Conservation (phyloP, 352 stramenopile species). For the Phytophthora sp. region DNA sequence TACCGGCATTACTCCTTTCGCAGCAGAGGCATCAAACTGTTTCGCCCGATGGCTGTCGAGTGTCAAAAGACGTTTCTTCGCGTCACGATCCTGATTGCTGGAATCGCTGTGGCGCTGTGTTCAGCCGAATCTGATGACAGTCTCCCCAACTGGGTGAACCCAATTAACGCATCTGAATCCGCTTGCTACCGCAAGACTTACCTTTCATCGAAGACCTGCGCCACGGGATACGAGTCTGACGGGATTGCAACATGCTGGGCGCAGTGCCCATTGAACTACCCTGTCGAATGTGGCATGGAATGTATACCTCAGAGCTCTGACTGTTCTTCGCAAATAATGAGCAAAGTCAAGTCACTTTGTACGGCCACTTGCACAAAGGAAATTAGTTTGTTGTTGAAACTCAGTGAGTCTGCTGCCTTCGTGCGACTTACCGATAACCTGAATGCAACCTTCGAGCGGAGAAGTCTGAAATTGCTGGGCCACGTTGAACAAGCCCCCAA, state of each 20-base stretch:
- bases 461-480: no score
- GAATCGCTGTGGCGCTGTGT: neutral
- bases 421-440: no score
- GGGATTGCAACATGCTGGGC: constrained; percentile 64
- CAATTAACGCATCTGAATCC: constrained; percentile 24
- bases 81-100: neutral
- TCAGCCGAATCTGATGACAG: neutral
- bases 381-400: no score
- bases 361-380: no score
- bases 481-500: no score
- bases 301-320: constrained; percentile 69
- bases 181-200: constrained; percentile 62
- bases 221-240: constrained; percentile 49
- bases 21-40: neutral
- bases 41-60: constrained; percentile 3
- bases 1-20: no score
- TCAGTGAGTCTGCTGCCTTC: no score
- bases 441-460: no score
- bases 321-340: constrained; percentile 50
- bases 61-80: neutral
- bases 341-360: constrained; percentile 53
- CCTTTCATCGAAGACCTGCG: constrained; percentile 35
- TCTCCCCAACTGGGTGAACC: constrained; percentile 37
- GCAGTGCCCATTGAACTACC: constrained; percentile 69
- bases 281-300: constrained; percentile 72